Evolutionary conservation across 2,329 filamentous ascomycete species (phyloP), one percentile per base, ranked within the genome.

Genomic region (Septoria petroselini): DNA sequence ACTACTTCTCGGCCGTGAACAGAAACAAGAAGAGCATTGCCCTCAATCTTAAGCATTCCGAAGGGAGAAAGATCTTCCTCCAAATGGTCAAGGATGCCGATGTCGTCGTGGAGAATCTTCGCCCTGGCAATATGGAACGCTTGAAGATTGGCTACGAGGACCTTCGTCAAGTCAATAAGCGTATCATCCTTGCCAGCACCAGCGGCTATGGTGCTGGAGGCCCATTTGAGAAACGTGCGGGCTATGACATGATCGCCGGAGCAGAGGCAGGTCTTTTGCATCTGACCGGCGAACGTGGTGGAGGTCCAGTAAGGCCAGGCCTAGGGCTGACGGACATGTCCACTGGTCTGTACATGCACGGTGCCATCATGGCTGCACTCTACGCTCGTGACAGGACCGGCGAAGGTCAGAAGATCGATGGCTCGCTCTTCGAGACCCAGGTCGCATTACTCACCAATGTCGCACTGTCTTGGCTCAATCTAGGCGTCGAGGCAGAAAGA

Each of bases 221-320:
- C 0, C 73, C 73, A 2, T 76, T 71, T 50, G 61, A 66, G 3
- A 64, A 65, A 23, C 63, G 73, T 7, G 69, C 71, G 5, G 73
- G 73, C 0, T 76, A 75, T 57, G 73, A 76, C 53, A 69, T 69
- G 8, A 75, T 76, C 18, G 72, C 68, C 0, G 72, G 65, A 3
- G 71, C 71, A 0, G 71, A 75, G 52, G 71, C 62, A 9, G 72
- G 72, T 0, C 59, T 75, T 15, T 62, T 76, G 23, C 72, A 75
- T 50, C 65, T 75, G 8, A 75, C 72, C 0, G 72, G 73, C 3
- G 66, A 73, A 48, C 57, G 61, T 3, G 64, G 70, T 15, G 69
- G 71, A 0, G 65, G 66, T 1, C 73, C 73, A 0, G 69, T 70
- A 0, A 62, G 70, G 7, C 68, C 71, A 1, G 73, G 73, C 1